These are phyloP conservation scores for Crithidia sp. DNA, from an alignment of 208 protist genomes.

Conservation along the genomic window DNA sequence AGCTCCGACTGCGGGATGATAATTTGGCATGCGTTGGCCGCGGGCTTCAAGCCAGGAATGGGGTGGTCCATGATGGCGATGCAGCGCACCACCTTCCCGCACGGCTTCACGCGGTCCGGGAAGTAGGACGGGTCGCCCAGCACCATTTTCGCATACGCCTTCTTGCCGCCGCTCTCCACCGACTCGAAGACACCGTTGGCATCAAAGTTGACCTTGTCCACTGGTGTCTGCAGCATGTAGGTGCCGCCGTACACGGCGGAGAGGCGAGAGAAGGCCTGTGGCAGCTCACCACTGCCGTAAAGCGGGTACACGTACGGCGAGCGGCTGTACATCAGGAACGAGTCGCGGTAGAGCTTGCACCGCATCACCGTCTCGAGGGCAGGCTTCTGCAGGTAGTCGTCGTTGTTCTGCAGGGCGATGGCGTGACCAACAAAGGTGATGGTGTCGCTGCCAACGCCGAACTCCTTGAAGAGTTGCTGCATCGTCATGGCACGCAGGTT, in stretches of 20 bases:
- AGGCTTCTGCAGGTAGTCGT: conserved; percentile 95
- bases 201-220: conserved; percentile 97
- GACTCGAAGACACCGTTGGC: conserved; percentile 94
- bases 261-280: conserved; percentile 97
- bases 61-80: conserved; percentile 98
- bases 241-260: conserved; percentile 96
- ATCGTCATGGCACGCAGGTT: conserved; percentile 92
- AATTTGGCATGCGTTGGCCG: conserved; percentile 95
- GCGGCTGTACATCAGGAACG: conserved; percentile 93
- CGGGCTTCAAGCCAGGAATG: conserved; percentile 77
- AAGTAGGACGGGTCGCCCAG: conserved; percentile 99
- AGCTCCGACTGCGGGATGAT: conserved; percentile 98
- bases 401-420: conserved; percentile 88
- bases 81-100: conserved; percentile 95
- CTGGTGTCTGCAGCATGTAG: conserved; percentile 99
- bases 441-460: conserved; percentile 93
- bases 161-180: conserved; percentile 88
- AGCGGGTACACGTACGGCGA: conserved; percentile 99
- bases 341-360: conserved; percentile 97
- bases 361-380: conserved; percentile 93
- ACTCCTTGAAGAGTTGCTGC: conserved; percentile 96
- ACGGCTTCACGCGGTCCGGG: conserved; percentile 92
- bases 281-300: conserved; percentile 99
- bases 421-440: conserved; percentile 99
- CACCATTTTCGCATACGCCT: conserved; percentile 94